phyloP scores from a whole-genome alignment of 75 land plant species.

The Adiantum capillusveneris region DNA sequence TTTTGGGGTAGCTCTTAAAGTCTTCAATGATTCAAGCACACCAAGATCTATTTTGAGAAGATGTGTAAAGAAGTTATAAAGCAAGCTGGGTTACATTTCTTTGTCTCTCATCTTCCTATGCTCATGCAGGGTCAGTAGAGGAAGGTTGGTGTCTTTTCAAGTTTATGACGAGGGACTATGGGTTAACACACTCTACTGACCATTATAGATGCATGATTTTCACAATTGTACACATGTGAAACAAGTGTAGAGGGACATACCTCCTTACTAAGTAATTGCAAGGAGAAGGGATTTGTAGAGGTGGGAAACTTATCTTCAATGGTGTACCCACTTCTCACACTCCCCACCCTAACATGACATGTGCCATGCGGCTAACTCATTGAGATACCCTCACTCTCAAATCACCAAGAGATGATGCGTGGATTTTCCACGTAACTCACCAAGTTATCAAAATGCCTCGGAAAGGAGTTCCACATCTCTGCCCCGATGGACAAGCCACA shows the following conservation, averaged over 20 bases:
- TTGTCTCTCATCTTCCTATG: slow-evolving; percentile 42
- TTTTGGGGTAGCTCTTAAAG: slow-evolving; percentile 4
- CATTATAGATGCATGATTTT: slow-evolving; percentile 14
- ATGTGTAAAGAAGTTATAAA: slow-evolving; percentile 33
- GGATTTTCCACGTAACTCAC: too few species aligned
- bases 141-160: slow-evolving; percentile 11
- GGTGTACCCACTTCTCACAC: too few species aligned
- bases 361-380: too few species aligned
- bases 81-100: slow-evolving; percentile 44
- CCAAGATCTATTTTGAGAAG: slow-evolving; percentile 27
- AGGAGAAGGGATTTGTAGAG: not conserved
- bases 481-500: too few species aligned
- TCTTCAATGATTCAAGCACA: slow-evolving; percentile 36
- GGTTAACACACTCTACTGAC: not conserved
- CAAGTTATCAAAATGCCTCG: too few species aligned
- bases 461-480: too few species aligned
- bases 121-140: slow-evolving; percentile 32
- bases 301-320: too few species aligned
- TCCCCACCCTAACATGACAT: too few species aligned
- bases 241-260: not conserved
- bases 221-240: not conserved
- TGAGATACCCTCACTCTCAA: too few species aligned
- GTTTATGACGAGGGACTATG: slow-evolving; percentile 1
- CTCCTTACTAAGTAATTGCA: slow-evolving; percentile 4
- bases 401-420: too few species aligned